These are phyloP conservation scores for Claviceps sp. DNA, from an alignment of 2,329 filamentous ascomycete genomes.

Conservation along the genomic window DNA sequence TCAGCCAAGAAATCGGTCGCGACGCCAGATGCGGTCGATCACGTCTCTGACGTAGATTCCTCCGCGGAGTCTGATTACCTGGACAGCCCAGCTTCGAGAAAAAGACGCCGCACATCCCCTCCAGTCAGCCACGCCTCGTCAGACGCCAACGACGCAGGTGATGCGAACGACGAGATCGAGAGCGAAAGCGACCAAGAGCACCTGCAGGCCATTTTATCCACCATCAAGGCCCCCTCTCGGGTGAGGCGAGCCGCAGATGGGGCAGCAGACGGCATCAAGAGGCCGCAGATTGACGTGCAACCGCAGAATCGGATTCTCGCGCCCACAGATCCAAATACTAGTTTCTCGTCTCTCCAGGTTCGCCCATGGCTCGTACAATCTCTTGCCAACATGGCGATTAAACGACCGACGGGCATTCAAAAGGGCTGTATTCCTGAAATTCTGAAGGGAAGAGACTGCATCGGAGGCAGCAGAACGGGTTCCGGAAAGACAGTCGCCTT, in stretches of 20 bases:
- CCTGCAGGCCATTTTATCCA: constrained; percentile 23
- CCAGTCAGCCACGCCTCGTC: constrained; percentile 14
- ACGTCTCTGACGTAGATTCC: constrained; percentile 12
- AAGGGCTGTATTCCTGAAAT: constrained; percentile 88
- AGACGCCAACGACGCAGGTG: constrained; percentile 9
- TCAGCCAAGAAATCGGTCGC: neutral
- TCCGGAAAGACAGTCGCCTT: constrained; percentile 97
- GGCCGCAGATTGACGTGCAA: constrained; percentile 8
- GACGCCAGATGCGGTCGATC: neutral
- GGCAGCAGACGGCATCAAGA: constrained; percentile 14
- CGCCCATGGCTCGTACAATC: constrained; percentile 82
- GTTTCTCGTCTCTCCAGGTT: constrained; percentile 60
- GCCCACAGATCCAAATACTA: constrained; percentile 43
- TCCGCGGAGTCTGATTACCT: constrained; percentile 35
- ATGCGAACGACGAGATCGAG: constrained; percentile 21
- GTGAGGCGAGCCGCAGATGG: constrained; percentile 27
- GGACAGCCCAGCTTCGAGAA: constrained; percentile 30
- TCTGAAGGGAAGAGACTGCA: constrained; percentile 79
- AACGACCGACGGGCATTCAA: constrained; percentile 82
- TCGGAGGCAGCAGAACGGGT: constrained; percentile 86
- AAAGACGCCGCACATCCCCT: constrained; percentile 29
- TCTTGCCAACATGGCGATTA: constrained; percentile 65
- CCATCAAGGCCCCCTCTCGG: constrained; percentile 39
- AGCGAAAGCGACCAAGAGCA: constrained; percentile 19
- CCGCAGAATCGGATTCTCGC: constrained; percentile 29